phyloP scores from a whole-genome alignment of 2,329 filamentous ascomycete genomes.

The Penicillium hordei region DNA sequence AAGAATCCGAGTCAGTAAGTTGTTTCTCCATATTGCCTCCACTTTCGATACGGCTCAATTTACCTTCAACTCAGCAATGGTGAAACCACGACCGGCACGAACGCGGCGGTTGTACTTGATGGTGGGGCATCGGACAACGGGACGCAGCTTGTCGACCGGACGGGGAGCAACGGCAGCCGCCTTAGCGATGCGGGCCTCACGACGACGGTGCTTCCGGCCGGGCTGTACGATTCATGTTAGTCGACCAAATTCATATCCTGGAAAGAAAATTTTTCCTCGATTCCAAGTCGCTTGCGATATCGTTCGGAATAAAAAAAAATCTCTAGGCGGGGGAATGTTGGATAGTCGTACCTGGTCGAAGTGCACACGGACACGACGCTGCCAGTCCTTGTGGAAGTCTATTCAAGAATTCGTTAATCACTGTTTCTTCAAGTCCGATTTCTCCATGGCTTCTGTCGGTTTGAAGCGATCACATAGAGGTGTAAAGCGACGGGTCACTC shows the following conservation, averaged over 20 bases:
- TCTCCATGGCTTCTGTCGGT: constrained; percentile 17
- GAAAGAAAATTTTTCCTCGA: constrained; percentile 18
- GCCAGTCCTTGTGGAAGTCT: constrained; percentile 99
- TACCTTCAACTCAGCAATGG: constrained; percentile 97
- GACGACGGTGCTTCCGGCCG: constrained; percentile 91
- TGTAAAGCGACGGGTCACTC: constrained; percentile 44
- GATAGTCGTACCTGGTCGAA: constrained; percentile 91
- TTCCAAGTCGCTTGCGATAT: constrained; percentile 17
- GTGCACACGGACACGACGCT: constrained; percentile 97
- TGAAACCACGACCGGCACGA: constrained; percentile 95
- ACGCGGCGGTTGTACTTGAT: constrained; percentile 99
- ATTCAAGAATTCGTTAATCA: constrained; percentile 34
- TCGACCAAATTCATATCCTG: constrained; percentile 23
- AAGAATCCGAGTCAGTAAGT: constrained; percentile 11
- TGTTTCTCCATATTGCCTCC: not conserved
- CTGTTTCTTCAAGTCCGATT: constrained; percentile 21
- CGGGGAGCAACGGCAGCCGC: constrained; percentile 92
- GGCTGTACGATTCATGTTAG: constrained; percentile 61
- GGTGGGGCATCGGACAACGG: constrained; percentile 94
- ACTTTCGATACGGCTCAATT: constrained; percentile 18
- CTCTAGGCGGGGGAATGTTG: constrained; percentile 9
- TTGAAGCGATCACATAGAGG: constrained; percentile 3
- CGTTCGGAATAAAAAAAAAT: constrained; percentile 15
- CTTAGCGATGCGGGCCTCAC: constrained; percentile 89
- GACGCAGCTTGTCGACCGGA: constrained; percentile 94